These are phyloP conservation scores for Pseudocercospora fijiensis DNA, from an alignment of 2,329 filamentous ascomycete species.

Conservation along the genomic window DNA sequence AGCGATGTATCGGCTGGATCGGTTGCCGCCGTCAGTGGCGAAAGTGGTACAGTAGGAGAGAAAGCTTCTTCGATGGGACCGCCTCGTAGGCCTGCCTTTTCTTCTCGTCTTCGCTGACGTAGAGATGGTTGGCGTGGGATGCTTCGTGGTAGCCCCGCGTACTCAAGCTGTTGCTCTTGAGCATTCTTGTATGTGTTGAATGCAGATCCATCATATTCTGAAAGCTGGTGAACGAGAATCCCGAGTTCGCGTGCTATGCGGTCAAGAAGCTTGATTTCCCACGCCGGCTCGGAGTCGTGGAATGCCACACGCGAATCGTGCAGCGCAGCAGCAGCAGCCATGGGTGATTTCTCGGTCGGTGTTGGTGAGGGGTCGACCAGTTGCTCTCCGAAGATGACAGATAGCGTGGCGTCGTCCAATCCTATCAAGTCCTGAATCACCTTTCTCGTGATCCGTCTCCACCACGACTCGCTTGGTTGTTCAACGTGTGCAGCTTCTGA, in stretches of 20 bases:
- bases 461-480: conserved; percentile 62
- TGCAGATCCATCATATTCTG: conserved; percentile 75
- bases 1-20: conserved; percentile 53
- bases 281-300: conserved; percentile 47
- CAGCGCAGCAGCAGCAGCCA: conserved; percentile 29
- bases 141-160: conserved; percentile 66
- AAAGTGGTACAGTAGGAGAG: conserved; percentile 34
- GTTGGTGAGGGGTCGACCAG: conserved; percentile 51
- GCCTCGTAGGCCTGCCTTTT: conserved; percentile 18
- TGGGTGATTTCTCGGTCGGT: conserved; percentile 36
- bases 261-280: conserved; percentile 78
- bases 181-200: conserved; percentile 77
- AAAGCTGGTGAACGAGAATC: conserved; percentile 75
- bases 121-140: conserved; percentile 27
- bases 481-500: conserved; percentile 26
- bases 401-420: conserved; percentile 80
- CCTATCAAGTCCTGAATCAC: conserved; percentile 88
- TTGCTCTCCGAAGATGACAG: conserved; percentile 81
- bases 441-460: conserved; percentile 77
- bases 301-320: conserved; percentile 39
- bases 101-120: conserved; percentile 29
- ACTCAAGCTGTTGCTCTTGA: conserved; percentile 58
- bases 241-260: conserved; percentile 85
- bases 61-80: conserved; percentile 32
- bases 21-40: conserved; percentile 32